phyloP scores from a whole-genome alignment of 2,329 filamentous ascomycete species.

The Camptophora hylomeconis region DNA sequence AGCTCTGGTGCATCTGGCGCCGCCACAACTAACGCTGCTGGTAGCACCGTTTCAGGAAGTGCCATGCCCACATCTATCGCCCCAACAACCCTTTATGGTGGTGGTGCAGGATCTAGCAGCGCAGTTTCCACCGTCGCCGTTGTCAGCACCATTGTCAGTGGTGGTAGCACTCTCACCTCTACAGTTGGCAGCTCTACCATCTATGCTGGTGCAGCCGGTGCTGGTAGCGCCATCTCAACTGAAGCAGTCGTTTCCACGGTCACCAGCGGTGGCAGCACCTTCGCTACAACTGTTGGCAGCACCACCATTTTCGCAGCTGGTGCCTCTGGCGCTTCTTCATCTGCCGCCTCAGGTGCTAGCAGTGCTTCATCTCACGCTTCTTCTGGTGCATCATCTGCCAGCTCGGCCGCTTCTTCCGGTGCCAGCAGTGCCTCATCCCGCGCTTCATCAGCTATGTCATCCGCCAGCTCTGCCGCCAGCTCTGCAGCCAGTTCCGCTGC shows the following conservation, averaged over 20 bases:
- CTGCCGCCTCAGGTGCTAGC: slow-evolving; percentile 8
- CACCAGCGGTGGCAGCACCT: slow-evolving; percentile 7
- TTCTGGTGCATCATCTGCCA: slow-evolving; percentile 10
- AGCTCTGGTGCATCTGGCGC: slow-evolving; percentile 1
- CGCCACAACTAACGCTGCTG: slow-evolving; percentile 1
- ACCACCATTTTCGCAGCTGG: slow-evolving; percentile 15
- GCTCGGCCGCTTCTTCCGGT: slow-evolving; percentile 13
- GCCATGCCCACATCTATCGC: slow-evolving; percentile 8
- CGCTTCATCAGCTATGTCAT: slow-evolving; percentile 11
- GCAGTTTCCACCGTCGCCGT: slow-evolving; percentile 13
- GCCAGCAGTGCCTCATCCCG: slow-evolving; percentile 8
- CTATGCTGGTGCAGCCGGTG: slow-evolving; percentile 8
- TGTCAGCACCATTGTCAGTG: slow-evolving; percentile 13
- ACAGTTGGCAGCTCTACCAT: slow-evolving; percentile 15
- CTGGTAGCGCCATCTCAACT: slow-evolving; percentile 7
- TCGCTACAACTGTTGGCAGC: slow-evolving; percentile 16
- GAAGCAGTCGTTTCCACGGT: slow-evolving; percentile 4
- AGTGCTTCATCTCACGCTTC: slow-evolving; percentile 11
- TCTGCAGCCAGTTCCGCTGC: slow-evolving; percentile 11
- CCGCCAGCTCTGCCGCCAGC: slow-evolving; percentile 6
- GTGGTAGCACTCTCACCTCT: slow-evolving; percentile 16
- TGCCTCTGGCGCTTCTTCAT: slow-evolving; percentile 6
- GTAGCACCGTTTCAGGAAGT: slow-evolving; percentile 3
- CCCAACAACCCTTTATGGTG: slow-evolving; percentile 5
- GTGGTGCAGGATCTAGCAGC: slow-evolving; percentile 10